Evolutionary conservation across 805 yeast genomes (phyloP).

Genomic region (Monosporozyma solicola): DNA sequence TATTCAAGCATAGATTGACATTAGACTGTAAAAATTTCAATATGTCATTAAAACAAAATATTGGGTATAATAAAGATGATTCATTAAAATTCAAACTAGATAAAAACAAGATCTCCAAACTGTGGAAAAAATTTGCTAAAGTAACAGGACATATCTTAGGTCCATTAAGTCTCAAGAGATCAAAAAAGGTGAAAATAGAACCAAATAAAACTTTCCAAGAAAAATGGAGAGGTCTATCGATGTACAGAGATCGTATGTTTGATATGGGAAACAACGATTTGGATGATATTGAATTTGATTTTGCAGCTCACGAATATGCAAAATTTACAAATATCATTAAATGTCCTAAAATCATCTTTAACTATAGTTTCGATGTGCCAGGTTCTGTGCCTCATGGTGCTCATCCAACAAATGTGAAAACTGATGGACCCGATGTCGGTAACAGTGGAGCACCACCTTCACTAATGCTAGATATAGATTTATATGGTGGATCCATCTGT

Average conservation of each 20-base stretch:
- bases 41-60: constrained; percentile 58
- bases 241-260: constrained; percentile 44
- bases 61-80: constrained; percentile 43
- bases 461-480: constrained; percentile 49
- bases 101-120: constrained; percentile 14
- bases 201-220: constrained; percentile 16
- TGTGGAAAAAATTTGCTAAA: constrained; percentile 17
- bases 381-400: constrained; percentile 46
- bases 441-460: constrained; percentile 51
- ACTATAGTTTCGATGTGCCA: constrained; percentile 63
- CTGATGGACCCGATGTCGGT: constrained; percentile 47
- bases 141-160: constrained; percentile 7
- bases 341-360: constrained; percentile 44
- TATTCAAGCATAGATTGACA: constrained; percentile 40
- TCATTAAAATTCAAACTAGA: constrained; percentile 14
- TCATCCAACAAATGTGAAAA: constrained; percentile 23
- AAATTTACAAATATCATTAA: constrained; percentile 63
- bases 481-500: constrained; percentile 56
- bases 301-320: constrained; percentile 62
- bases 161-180: constrained; percentile 4
- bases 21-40: constrained; percentile 45
- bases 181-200: constrained; percentile 2
- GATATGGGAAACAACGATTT: constrained; percentile 26
- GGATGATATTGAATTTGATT: constrained; percentile 28
- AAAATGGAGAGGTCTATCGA: constrained; percentile 69